These are phyloP conservation scores for Fusarium sp. DNA, from an alignment of 2,329 filamentous ascomycete genomes.

Conservation along the genomic window DNA sequence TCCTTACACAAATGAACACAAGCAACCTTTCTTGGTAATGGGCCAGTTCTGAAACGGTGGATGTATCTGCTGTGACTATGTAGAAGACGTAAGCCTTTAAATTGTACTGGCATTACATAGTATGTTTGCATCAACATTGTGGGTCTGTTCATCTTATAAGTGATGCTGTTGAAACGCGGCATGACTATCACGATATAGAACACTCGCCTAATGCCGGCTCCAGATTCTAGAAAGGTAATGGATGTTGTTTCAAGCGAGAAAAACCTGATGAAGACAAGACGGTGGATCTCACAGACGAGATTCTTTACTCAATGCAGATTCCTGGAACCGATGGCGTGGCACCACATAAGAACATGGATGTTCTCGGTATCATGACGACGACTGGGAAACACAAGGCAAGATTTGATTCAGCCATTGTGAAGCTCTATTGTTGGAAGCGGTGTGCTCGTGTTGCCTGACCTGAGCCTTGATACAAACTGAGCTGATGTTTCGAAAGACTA, in stretches of 20 bases:
- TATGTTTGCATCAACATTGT: background rate
- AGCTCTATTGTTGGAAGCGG: slow-evolving; percentile 20
- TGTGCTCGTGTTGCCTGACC: slow-evolving; percentile 21
- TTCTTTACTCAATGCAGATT: slow-evolving; percentile 4
- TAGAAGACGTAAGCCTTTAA: background rate
- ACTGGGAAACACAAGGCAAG: slow-evolving; percentile 12
- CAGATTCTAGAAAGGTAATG: background rate
- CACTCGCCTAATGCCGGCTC: background rate
- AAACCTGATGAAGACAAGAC: background rate
- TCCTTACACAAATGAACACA: slow-evolving; percentile 15
- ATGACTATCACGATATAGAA: background rate
- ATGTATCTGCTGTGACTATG: slow-evolving; percentile 12
- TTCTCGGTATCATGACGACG: slow-evolving; percentile 3
- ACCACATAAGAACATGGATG: slow-evolving; percentile 33
- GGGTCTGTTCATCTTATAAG: background rate
- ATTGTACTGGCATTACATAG: background rate
- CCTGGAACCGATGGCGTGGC: slow-evolving; percentile 24
- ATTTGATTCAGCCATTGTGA: slow-evolving; percentile 1
- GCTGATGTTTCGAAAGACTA: slow-evolving; percentile 29
- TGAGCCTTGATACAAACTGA: slow-evolving; percentile 12
- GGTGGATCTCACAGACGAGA: background rate
- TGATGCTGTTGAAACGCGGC: background rate
- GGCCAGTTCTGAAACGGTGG: slow-evolving; percentile 4
- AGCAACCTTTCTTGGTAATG: slow-evolving; percentile 13
- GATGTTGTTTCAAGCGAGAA: background rate